phyloP scores from a whole-genome alignment of 2,329 filamentous ascomycete genomes.

The Chaetomium olivaceum region DNA sequence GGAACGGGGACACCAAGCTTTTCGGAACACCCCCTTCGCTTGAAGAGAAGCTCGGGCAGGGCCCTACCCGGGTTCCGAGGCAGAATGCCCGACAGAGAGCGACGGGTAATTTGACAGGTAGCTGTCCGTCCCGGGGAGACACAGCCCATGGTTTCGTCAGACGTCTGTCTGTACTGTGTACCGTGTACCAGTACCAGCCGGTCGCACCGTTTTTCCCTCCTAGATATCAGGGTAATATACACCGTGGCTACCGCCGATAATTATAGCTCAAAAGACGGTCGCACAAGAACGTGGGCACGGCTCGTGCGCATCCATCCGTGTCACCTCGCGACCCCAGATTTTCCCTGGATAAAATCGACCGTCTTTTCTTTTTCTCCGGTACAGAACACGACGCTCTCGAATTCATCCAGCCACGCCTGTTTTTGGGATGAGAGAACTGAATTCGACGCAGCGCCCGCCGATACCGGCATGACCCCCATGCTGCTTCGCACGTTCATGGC shows the following conservation, averaged over 20 bases:
- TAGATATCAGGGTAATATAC: background rate
- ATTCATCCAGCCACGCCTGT: background rate
- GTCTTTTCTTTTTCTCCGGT: background rate
- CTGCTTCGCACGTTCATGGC: background rate
- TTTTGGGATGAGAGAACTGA: background rate
- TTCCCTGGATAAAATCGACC: background rate
- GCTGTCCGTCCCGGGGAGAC: background rate
- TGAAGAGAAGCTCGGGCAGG: background rate
- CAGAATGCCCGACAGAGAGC: background rate
- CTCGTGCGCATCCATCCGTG: background rate
- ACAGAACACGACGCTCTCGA: background rate
- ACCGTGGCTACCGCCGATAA: background rate
- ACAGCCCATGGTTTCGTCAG: background rate
- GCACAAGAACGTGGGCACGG: constrained; percentile 8
- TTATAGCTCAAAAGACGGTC: background rate
- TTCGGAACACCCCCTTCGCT: background rate
- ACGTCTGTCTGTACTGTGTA: background rate
- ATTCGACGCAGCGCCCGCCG: background rate
- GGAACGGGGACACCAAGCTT: background rate
- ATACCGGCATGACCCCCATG: constrained; percentile 9
- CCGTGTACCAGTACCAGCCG: background rate
- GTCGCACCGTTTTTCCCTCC: background rate
- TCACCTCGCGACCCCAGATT: background rate
- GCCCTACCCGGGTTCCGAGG: background rate
- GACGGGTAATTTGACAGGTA: constrained; percentile 1